Conservation (phyloP, 345 rosid species). For the Capsella bursapastoris region DNA sequence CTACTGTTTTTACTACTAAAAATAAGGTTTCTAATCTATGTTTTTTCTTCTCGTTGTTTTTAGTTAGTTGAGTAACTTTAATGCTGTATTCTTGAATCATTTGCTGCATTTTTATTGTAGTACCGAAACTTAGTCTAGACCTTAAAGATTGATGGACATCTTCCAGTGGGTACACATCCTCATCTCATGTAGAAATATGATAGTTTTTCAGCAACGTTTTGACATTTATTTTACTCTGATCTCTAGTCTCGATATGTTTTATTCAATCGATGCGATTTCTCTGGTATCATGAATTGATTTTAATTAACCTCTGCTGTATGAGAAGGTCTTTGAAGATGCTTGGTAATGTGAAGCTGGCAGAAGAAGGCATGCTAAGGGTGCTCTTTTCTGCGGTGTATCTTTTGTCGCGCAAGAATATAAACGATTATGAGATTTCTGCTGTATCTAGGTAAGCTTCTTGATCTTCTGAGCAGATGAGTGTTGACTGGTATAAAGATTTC, state of each 20-base stretch:
- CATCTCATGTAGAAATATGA: slow-evolving; percentile 29
- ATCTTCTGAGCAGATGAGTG: not conserved
- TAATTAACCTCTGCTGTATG: slow-evolving; percentile 38
- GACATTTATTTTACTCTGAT: slow-evolving; percentile 22
- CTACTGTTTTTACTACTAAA: not conserved
- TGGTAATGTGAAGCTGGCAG: slow-evolving; percentile 69
- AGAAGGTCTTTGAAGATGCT: slow-evolving; percentile 91
- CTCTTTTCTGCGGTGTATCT: slow-evolving; percentile 79
- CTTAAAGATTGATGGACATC: slow-evolving; percentile 28
- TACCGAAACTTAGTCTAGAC: slow-evolving; percentile 25
- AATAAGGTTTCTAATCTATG: not conserved
- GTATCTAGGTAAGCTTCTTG: slow-evolving; percentile 71
- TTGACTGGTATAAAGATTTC: slow-evolving; percentile 31
- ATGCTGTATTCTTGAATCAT: slow-evolving; percentile 18
- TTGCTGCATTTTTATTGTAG: slow-evolving; percentile 26
- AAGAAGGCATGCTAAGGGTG: slow-evolving; percentile 89
- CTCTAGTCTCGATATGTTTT: slow-evolving; percentile 23
- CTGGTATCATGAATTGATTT: slow-evolving; percentile 24
- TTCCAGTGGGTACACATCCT: slow-evolving; percentile 6
- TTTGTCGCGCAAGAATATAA: slow-evolving; percentile 64
- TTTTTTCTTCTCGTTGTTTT: slow-evolving; percentile 8
- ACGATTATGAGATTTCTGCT: slow-evolving; percentile 79
- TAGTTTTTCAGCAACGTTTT: slow-evolving; percentile 5
- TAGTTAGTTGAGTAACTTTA: slow-evolving; percentile 10
- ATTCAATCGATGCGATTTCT: slow-evolving; percentile 14